A percentile compares a stretch with the other conserved stretches of the same genome.
These are phyloP conservation scores for Luvunga scandens DNA, from an alignment of 345 rosid species.

Conservation along the genomic window DNA sequence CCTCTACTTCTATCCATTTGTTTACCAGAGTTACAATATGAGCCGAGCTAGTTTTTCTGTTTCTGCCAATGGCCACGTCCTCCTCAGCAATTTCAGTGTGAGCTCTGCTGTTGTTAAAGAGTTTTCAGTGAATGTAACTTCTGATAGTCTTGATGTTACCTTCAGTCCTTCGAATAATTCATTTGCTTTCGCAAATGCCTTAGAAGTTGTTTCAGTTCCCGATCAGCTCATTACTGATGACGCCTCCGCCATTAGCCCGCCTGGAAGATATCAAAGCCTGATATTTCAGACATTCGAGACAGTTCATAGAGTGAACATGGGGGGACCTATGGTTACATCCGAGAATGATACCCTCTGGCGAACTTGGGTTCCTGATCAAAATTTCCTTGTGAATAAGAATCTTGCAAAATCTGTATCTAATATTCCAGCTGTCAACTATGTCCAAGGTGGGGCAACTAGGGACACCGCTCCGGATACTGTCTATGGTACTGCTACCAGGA, in stretches of 20 bases:
- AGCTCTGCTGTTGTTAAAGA: constrained; percentile 51
- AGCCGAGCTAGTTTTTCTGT: constrained; percentile 56
- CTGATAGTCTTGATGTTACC: constrained; percentile 50
- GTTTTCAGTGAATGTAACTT: constrained; percentile 53
- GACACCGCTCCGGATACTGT: constrained; percentile 63
- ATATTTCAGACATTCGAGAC: constrained; percentile 68
- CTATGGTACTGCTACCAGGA: constrained; percentile 62
- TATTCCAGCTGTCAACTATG: constrained; percentile 47
- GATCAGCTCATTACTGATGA: constrained; percentile 48
- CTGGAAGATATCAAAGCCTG: constrained; percentile 42
- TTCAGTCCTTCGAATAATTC: constrained; percentile 56
- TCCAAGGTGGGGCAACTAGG: constrained; percentile 42
- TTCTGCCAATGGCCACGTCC: constrained; percentile 46
- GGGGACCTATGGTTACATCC: constrained; percentile 55
- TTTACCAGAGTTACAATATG: constrained; percentile 48
- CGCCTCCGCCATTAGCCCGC: constrained; percentile 23
- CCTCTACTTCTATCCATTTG: constrained; percentile 72
- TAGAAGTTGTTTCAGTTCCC: constrained; percentile 83
- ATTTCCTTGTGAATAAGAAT: constrained; percentile 34
- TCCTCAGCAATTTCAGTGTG: constrained; percentile 48
- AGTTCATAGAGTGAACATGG: constrained; percentile 82
- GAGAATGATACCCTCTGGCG: constrained; percentile 71
- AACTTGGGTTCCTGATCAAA: constrained; percentile 72
- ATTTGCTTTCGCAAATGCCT: constrained; percentile 66
- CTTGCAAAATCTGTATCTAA: constrained; percentile 42